Base-by-base conservation (phyloP, 805 yeast genomes). In the Spathaspora boniae region DNA sequence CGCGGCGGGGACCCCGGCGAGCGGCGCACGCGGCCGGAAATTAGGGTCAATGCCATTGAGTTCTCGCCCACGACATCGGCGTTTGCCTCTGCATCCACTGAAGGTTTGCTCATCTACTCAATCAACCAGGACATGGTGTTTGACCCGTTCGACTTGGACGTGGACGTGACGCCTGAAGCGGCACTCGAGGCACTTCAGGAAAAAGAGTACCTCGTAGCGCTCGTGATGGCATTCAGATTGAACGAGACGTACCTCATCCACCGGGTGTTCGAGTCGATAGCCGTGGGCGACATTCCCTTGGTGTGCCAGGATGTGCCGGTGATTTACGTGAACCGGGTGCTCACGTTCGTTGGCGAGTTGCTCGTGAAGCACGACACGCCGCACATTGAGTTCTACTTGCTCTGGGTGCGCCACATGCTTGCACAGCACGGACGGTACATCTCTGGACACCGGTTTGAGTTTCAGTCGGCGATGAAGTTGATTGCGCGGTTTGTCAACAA, bases 71-170 rank as follows among this genome's bases (percentile, higher is more conserved):
- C 96, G 0, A 83, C 94, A 2, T 71, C 82, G 15, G 79, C 94
- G 22, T 93, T 93, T 69, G 93, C 95, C 1, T 95, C 95, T 27
- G 93, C 96, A 0, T 81, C 96, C 0, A 93, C 98, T 0, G 98
- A 91, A 57, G 98, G 98, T 6, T 65, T 93, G 30, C 65, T 88
- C 38, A 68, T 93, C 1, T 93, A 76, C 56, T 82, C 95, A 1
- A 75, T 88, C 26, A 94, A 91, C 57, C 80, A 80, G 33, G 65
- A 76, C 8, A 61, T 82, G 33, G 64, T 80, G 19, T 93, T 93
- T 54, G 98, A 93, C 66, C 98, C 98, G 22, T 86, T 86, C 55
- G 98, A 93, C 57, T 71, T 93, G 53, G 98, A 91, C 54, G 68
- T 88, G 31, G 98, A 93, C 49, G 78, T 91, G 19, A 93, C 98